phyloP scores from a whole-genome alignment of 106 monocot genomes.

The Hemerocallis citrina region DNA sequence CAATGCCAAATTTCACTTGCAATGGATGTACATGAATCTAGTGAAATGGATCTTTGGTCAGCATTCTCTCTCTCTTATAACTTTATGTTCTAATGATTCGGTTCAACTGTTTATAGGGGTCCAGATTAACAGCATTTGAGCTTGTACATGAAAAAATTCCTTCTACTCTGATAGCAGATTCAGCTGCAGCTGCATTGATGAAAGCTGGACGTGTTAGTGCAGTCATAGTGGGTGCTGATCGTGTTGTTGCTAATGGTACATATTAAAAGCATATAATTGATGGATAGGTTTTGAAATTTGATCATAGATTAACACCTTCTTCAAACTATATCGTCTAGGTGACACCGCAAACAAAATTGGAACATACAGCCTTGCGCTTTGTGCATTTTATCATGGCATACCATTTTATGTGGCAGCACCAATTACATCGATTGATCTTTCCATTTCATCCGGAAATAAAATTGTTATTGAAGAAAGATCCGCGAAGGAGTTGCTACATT shows the following conservation, averaged over 20 bases:
- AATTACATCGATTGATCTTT: slow-evolving; percentile 79
- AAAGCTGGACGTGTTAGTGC: slow-evolving; percentile 58
- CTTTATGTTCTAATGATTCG: not conserved
- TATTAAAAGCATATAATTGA: not conserved
- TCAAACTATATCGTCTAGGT: slow-evolving; percentile 39
- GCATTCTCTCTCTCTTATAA: too few species aligned
- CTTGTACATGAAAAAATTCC: slow-evolving; percentile 92
- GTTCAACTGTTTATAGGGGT: slow-evolving; percentile 48
- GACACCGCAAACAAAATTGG: slow-evolving; percentile 95
- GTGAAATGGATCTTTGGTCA: too few species aligned
- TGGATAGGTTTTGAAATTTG: not conserved
- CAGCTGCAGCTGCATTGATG: slow-evolving; percentile 90
- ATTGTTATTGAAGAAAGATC: slow-evolving; percentile 91
- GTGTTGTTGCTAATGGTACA: slow-evolving; percentile 83
- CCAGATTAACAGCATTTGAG: slow-evolving; percentile 92
- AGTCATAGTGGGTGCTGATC: slow-evolving; percentile 96
- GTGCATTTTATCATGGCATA: slow-evolving; percentile 52
- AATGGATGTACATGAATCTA: too few species aligned
- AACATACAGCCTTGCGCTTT: slow-evolving; percentile 75
- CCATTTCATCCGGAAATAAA: slow-evolving; percentile 59
- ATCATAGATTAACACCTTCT: not conserved
- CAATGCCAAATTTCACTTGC: too few species aligned
- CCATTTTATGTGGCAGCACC: slow-evolving; percentile 94
- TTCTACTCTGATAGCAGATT: slow-evolving; percentile 87
- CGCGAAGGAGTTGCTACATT: slow-evolving; percentile 69